Evolutionary conservation across 2,329 filamentous ascomycete species (phyloP).

Genomic region (Hymenoscyphus occultus): DNA sequence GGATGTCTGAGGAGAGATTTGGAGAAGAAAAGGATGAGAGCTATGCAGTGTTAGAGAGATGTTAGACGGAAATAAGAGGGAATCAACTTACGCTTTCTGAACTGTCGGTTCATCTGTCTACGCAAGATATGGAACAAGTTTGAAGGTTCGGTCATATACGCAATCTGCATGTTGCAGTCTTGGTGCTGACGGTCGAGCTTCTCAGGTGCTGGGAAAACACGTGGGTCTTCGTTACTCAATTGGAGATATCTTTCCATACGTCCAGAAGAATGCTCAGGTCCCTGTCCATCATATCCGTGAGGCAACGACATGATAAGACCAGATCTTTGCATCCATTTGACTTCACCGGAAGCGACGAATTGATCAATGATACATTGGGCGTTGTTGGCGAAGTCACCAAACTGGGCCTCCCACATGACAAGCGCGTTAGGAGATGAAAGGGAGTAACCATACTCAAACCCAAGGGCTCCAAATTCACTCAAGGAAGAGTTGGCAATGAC

Average conservation of each 20-base stretch:
- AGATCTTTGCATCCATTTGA: slow-evolving; percentile 98
- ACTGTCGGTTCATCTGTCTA: slow-evolving; percentile 97
- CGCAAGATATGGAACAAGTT: slow-evolving; percentile 97
- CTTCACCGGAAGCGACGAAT: slow-evolving; percentile 95
- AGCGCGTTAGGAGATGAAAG: slow-evolving; percentile 93
- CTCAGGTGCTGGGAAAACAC: slow-evolving; percentile 81
- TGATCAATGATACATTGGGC: slow-evolving; percentile 99
- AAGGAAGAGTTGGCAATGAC: slow-evolving; percentile 95
- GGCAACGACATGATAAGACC: slow-evolving; percentile 94
- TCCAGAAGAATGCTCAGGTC: slow-evolving; percentile 95
- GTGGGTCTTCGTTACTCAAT: slow-evolving; percentile 94
- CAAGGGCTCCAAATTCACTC: slow-evolving; percentile 69
- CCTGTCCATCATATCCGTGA: slow-evolving; percentile 97
- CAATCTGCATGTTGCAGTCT: slow-evolving; percentile 99
- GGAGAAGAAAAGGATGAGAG: slow-evolving; percentile 96
- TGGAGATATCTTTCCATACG: slow-evolving; percentile 97
- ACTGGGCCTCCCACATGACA: slow-evolving; percentile 99
- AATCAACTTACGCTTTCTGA: slow-evolving; percentile 84
- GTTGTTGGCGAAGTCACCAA: slow-evolving; percentile 99
- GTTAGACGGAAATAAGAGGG: background rate
- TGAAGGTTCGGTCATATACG: slow-evolving; percentile 91
- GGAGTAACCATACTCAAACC: slow-evolving; percentile 98
- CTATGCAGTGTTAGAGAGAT: slow-evolving; percentile 43
- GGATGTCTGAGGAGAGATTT: slow-evolving; percentile 96
- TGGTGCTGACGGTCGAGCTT: slow-evolving; percentile 97